Conservation (phyloP, 2,329 filamentous ascomycete genomes). For the Didymella lethalis region DNA sequence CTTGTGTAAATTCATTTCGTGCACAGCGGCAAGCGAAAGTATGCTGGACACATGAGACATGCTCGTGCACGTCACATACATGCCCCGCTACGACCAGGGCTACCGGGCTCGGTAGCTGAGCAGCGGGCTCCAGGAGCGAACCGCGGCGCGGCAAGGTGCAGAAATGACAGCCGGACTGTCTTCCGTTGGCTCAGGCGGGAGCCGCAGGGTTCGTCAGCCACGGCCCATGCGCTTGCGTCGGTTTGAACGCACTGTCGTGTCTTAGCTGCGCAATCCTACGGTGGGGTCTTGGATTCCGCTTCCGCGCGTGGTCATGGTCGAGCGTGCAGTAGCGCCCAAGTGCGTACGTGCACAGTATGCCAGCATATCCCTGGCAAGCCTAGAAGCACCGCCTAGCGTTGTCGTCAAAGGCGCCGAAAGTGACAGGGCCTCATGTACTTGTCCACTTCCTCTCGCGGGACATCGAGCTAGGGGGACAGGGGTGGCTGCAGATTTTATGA, state of each 20-base stretch:
- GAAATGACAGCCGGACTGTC: conserved; percentile 29
- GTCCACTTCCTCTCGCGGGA: conserved; percentile 39
- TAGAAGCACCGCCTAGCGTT: conserved; percentile 25
- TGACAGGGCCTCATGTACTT: conserved; percentile 38
- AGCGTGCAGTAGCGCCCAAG: conserved; percentile 40
- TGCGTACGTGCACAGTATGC: conserved; percentile 27
- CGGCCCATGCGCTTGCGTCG: conserved; percentile 33
- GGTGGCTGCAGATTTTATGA: conserved; percentile 35
- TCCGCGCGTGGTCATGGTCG: conserved; percentile 37
- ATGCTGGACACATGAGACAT: conserved; percentile 14
- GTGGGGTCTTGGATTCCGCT: conserved; percentile 32
- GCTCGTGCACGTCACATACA: conserved; percentile 28
- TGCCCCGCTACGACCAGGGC: conserved; percentile 15
- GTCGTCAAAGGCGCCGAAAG: conserved; percentile 30
- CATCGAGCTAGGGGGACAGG: conserved; percentile 34
- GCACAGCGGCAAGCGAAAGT: conserved; percentile 5
- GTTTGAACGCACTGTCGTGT: conserved; percentile 26
- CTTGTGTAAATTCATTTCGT: not conserved
- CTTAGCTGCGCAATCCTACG: conserved; percentile 33
- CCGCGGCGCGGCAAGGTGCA: conserved; percentile 29
- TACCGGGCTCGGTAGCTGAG: conserved; percentile 19
- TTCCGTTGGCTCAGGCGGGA: conserved; percentile 28
- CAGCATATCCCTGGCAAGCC: conserved; percentile 22
- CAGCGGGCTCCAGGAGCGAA: conserved; percentile 14
- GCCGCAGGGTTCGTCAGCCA: conserved; percentile 30